Evolutionary conservation across 179 eudicot species (phyloP).

Genomic region (Heliamphora pulchella): DNA sequence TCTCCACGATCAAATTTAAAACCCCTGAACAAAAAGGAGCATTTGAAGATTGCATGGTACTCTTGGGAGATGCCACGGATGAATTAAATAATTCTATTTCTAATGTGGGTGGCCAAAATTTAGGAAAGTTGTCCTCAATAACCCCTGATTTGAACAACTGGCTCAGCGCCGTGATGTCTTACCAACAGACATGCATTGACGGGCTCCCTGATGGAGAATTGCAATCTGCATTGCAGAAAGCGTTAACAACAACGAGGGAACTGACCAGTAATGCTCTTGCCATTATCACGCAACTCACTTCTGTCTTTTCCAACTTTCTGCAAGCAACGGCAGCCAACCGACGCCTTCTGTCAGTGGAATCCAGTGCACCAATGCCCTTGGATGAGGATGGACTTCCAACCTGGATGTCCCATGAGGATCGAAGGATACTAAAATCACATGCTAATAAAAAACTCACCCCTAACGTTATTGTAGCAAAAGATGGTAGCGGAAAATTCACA

Average conservation of each 20-base stretch:
- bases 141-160: slow-evolving; percentile 56
- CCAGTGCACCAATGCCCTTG: neutral
- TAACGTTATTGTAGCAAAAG: slow-evolving; percentile 57
- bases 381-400: slow-evolving; percentile 35
- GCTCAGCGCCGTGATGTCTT: slow-evolving; percentile 79
- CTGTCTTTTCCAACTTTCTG: slow-evolving; percentile 24
- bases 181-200: slow-evolving; percentile 73
- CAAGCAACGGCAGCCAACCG: slow-evolving; percentile 19
- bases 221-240: slow-evolving; percentile 31
- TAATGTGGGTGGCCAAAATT: slow-evolving; percentile 17
- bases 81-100: slow-evolving; percentile 42
- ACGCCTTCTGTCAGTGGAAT: slow-evolving; percentile 23
- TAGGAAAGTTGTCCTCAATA: slow-evolving; percentile 8
- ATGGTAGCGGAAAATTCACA: slow-evolving; percentile 73
- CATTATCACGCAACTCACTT: slow-evolving; percentile 34
- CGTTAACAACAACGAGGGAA: slow-evolving; percentile 36
- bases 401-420: slow-evolving; percentile 51
- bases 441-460: slow-evolving; percentile 27
- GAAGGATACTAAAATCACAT: slow-evolving; percentile 40
- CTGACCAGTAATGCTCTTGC: slow-evolving; percentile 79
- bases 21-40: slow-evolving; percentile 32
- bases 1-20: slow-evolving; percentile 23
- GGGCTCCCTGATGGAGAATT: slow-evolving; percentile 52
- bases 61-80: slow-evolving; percentile 54
- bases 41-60: slow-evolving; percentile 36